These are phyloP conservation scores for Mycena floridula DNA, from an alignment of 768 basidiomycete species.

Conservation along the genomic window DNA sequence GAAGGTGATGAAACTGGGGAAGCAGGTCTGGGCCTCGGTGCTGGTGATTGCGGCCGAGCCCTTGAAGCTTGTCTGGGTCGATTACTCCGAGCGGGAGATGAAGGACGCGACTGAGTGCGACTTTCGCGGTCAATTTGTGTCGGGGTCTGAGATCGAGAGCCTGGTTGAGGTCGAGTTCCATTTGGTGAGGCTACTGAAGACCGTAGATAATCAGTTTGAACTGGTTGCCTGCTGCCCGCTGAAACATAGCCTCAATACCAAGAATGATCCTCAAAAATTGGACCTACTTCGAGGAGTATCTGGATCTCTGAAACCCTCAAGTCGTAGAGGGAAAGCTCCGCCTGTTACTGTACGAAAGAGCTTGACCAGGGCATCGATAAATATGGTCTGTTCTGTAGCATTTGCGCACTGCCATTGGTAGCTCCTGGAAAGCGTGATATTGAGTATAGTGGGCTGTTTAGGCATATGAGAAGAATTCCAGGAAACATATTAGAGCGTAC, in stretches of 20 bases:
- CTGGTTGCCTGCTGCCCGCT: conserved; percentile 9
- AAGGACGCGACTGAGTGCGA: conserved; percentile 26
- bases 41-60: conserved; percentile 13
- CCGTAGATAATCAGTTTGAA: conserved; percentile 15
- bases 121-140: conserved; percentile 15
- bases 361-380: conserved; percentile 61
- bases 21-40: conserved; percentile 20
- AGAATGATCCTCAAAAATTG: not conserved
- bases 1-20: conserved; percentile 10
- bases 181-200: conserved; percentile 12
- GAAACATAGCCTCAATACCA: conserved; percentile 2
- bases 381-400: conserved; percentile 61
- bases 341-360: conserved; percentile 47
- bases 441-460: conserved; percentile 58
- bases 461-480: conserved; percentile 1
- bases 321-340: conserved; percentile 39
- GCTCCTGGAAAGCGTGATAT: conserved; percentile 80
- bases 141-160: conserved; percentile 8
- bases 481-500: conserved; percentile 39
- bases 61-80: conserved; percentile 11
- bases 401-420: conserved; percentile 89
- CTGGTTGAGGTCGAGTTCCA: conserved; percentile 3
- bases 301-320: conserved; percentile 52
- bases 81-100: conserved; percentile 32
- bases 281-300: conserved; percentile 27